Percentiles rank a stretch among this genome's conserved stretches.
Conservation (phyloP, 768 basidiomycete species). For the Cubamyces lactineus region DNA sequence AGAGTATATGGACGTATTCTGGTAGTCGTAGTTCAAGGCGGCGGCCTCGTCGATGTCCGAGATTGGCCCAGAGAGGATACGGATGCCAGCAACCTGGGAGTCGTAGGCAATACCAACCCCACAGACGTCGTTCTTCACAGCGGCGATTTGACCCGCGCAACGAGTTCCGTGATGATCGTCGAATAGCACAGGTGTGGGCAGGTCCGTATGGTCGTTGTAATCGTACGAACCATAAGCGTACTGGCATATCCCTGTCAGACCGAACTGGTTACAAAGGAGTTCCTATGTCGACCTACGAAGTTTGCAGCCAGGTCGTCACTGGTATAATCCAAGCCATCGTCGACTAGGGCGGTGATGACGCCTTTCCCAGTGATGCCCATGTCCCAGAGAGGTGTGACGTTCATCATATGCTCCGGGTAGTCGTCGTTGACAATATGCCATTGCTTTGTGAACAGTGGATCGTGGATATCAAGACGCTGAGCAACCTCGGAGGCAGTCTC, state of each 20-base stretch:
- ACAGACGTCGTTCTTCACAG: conserved; percentile 89
- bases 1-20: conserved; percentile 90
- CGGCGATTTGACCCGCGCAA: conserved; percentile 96
- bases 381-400: conserved; percentile 92
- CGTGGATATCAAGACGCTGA: conserved; percentile 65
- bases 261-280: background rate
- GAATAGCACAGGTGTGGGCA: conserved; percentile 84
- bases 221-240: conserved; percentile 89
- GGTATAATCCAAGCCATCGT: conserved; percentile 93
- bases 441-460: conserved; percentile 83
- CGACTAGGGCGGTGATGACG: conserved; percentile 85
- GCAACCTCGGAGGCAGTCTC: conserved; percentile 53
- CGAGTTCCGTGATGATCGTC: conserved; percentile 98
- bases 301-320: conserved; percentile 87
- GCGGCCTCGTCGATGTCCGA: conserved; percentile 96
- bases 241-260: conserved; percentile 42
- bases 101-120: conserved; percentile 94
- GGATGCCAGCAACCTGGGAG: conserved; percentile 89
- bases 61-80: conserved; percentile 94
- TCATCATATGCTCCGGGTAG: conserved; percentile 83
- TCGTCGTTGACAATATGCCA: conserved; percentile 96
- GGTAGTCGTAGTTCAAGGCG: conserved; percentile 91
- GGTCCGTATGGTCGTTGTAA: conserved; percentile 89
- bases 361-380: conserved; percentile 88
- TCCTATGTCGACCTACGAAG: conserved; percentile 66